phyloP scores from a whole-genome alignment of 139 green algal genomes.

The Penium margaritaceum region DNA sequence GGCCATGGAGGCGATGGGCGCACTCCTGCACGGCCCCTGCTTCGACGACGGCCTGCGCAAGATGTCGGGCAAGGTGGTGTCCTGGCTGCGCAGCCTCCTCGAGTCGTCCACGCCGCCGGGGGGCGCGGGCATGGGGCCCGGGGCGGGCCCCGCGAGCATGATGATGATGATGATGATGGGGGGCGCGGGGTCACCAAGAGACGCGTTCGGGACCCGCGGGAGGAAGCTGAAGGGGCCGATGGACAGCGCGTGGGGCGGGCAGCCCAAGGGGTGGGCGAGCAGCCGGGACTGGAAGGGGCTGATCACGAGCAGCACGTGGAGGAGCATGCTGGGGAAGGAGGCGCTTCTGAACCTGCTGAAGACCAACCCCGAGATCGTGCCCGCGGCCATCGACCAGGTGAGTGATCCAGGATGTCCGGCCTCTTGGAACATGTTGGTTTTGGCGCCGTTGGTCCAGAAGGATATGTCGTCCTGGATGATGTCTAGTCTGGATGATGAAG shows the following conservation, averaged over 20 bases:
- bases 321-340: slow-evolving; percentile 44
- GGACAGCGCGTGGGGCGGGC: background rate
- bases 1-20: slow-evolving; percentile 36
- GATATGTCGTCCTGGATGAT: too few species aligned
- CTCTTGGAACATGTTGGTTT: too few species aligned
- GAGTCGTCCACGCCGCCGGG: background rate
- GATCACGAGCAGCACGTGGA: background rate
- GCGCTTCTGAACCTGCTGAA: slow-evolving; percentile 60
- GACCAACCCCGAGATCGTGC: slow-evolving; percentile 57
- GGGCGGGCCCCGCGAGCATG: slow-evolving; percentile 38
- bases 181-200: background rate
- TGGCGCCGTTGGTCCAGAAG: too few species aligned
- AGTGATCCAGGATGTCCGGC: too few species aligned
- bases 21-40: slow-evolving; percentile 43
- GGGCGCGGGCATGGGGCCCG: background rate
- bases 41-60: slow-evolving; percentile 36
- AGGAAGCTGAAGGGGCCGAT: too few species aligned
- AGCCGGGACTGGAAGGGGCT: background rate
- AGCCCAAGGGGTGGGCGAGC: background rate
- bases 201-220: background rate
- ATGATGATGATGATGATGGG: background rate
- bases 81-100: slow-evolving; percentile 38
- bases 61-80: slow-evolving; percentile 35
- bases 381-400: slow-evolving; percentile 53
- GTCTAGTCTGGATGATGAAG: too few species aligned